A percentile compares a stretch with the other conserved stretches of the same genome.
phyloP scores from a whole-genome alignment of 768 basidiomycete genomes.

The Pulveroboletus sp. region DNA sequence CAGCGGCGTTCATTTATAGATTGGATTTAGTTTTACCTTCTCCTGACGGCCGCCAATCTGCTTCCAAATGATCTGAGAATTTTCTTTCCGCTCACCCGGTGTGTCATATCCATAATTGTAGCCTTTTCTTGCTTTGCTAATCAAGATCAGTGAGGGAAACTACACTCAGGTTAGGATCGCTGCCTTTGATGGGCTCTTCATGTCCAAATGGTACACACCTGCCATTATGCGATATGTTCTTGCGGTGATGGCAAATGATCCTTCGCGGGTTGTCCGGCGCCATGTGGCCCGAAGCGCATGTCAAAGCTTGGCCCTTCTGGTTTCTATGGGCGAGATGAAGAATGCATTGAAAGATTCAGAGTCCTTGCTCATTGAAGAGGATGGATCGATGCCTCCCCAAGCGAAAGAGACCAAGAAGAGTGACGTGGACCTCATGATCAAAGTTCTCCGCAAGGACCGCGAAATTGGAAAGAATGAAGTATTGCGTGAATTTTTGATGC shows the following conservation, averaged over 20 bases:
- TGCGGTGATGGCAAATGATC: slow-evolving; percentile 81
- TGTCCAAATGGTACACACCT: slow-evolving; percentile 84
- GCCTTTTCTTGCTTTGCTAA: slow-evolving; percentile 7
- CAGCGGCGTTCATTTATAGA: slow-evolving; percentile 5
- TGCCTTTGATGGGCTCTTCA: slow-evolving; percentile 91
- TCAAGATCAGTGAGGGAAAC: slow-evolving; percentile 76
- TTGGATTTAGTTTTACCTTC: slow-evolving; percentile 65
- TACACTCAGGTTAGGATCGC: slow-evolving; percentile 87
- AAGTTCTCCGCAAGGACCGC: slow-evolving; percentile 81
- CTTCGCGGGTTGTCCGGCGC: slow-evolving; percentile 77
- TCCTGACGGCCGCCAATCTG: slow-evolving; percentile 72
- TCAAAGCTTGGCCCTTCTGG: slow-evolving; percentile 81
- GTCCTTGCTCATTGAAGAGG: slow-evolving; percentile 81
- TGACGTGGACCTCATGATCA: slow-evolving; percentile 82
- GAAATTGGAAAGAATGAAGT: slow-evolving; percentile 80
- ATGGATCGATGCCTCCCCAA: slow-evolving; percentile 69
- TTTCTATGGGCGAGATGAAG: slow-evolving; percentile 91
- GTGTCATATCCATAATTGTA: slow-evolving; percentile 21
- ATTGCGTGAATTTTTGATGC: slow-evolving; percentile 77
- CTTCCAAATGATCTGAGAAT: slow-evolving; percentile 72
- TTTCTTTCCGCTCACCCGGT: slow-evolving; percentile 91
- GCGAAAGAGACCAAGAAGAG: slow-evolving; percentile 76
- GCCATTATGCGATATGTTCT: slow-evolving; percentile 86
- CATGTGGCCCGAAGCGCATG: slow-evolving; percentile 85
- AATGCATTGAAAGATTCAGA: slow-evolving; percentile 69